These are phyloP conservation scores for Exophiala phaeomuriformis DNA, from an alignment of 2,329 filamentous ascomycete species.

Conservation along the genomic window DNA sequence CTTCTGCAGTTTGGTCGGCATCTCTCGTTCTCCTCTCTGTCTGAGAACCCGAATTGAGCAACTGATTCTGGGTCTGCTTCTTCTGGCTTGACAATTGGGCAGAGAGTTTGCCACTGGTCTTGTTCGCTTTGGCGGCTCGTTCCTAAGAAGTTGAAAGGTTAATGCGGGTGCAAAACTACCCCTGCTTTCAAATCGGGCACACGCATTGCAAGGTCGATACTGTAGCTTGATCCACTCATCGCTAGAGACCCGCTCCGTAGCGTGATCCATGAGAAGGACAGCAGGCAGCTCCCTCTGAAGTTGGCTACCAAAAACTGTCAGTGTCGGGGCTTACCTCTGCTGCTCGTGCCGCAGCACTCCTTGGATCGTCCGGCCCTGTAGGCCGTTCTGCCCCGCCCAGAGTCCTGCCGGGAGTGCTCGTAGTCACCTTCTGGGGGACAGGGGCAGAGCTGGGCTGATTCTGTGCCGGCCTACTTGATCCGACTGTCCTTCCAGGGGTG, in stretches of 20 bases:
- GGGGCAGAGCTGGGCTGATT: constrained; percentile 44
- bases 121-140: constrained; percentile 53
- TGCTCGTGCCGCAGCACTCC: constrained; percentile 67
- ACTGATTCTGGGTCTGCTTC: constrained; percentile 61
- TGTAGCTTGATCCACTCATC: not conserved
- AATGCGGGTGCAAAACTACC: not conserved
- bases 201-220: too few species aligned
- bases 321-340: constrained; percentile 60
- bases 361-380: constrained; percentile 49
- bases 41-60: constrained; percentile 60
- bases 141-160: constrained; percentile 43
- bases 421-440: constrained; percentile 36
- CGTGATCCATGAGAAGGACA: not conserved
- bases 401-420: constrained; percentile 51
- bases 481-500: constrained; percentile 65
- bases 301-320: not conserved
- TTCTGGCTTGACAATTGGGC: constrained; percentile 67
- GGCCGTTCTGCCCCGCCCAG: constrained; percentile 48
- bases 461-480: constrained; percentile 39
- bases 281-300: not conserved
- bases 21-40: constrained; percentile 60
- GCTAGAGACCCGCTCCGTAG: not conserved
- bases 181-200: too few species aligned
- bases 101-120: constrained; percentile 58
- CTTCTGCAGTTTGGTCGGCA: constrained; percentile 45